These are phyloP conservation scores for Pelargonium nanum DNA, from an alignment of 345 rosid genomes.

Conservation along the genomic window DNA sequence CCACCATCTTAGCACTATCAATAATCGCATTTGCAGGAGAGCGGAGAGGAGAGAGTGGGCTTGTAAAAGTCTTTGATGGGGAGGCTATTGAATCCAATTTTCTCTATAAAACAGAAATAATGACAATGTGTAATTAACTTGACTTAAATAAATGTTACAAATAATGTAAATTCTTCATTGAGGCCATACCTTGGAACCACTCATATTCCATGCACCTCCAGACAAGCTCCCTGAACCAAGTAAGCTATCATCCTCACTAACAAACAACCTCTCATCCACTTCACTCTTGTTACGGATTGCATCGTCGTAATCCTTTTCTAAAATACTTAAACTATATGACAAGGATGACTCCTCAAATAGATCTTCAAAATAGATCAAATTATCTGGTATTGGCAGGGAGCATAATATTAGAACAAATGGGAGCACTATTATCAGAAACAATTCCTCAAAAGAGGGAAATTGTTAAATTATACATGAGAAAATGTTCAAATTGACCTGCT, in stretches of 20 bases:
- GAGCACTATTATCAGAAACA: neutral
- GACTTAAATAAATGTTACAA: neutral
- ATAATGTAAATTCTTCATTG: neutral
- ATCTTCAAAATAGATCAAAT: slow-evolving; percentile 70
- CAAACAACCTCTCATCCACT: slow-evolving; percentile 75
- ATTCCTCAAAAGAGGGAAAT: neutral
- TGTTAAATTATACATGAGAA: neutral
- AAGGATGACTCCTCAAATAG: slow-evolving; percentile 73
- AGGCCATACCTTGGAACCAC: slow-evolving; percentile 47
- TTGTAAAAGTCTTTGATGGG: slow-evolving; percentile 63
- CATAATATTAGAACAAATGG: neutral
- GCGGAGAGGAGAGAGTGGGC: slow-evolving; percentile 74
- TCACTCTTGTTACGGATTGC: slow-evolving; percentile 53
- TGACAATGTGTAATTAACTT: neutral
- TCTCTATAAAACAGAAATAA: slow-evolving; percentile 30
- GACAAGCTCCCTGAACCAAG: slow-evolving; percentile 62
- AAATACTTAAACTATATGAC: slow-evolving; percentile 39
- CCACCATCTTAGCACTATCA: slow-evolving; percentile 33
- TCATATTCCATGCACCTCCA: slow-evolving; percentile 46
- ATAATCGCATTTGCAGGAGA: slow-evolving; percentile 57
- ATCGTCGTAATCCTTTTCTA: slow-evolving; percentile 69
- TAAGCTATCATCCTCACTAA: slow-evolving; percentile 73
- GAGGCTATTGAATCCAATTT: slow-evolving; percentile 69
- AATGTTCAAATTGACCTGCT: slow-evolving; percentile 32
- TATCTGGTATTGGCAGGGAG: slow-evolving; percentile 36